Evolutionary conservation across 345 rosid species (phyloP).

Genomic region (Populus pruinosa): DNA sequence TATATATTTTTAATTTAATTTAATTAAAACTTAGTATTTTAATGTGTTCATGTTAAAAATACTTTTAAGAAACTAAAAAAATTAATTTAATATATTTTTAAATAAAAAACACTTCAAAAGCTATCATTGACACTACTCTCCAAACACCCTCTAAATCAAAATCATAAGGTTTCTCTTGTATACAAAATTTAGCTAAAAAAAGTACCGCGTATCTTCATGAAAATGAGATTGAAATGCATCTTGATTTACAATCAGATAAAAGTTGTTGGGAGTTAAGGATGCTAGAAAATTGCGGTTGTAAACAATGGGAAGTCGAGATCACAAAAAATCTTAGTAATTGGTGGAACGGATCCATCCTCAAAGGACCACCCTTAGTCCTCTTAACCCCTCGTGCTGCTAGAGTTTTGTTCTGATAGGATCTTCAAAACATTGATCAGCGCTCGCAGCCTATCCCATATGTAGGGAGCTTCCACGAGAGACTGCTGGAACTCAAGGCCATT

Average conservation of each 20-base stretch:
- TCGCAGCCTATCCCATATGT: conserved; percentile 79
- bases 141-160: neutral
- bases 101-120: too few species aligned
- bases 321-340: neutral
- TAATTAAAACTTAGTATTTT: too few species aligned
- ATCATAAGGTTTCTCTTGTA: neutral
- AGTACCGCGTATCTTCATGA: neutral
- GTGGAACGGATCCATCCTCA: neutral
- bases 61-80: too few species aligned
- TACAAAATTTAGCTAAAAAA: too few species aligned
- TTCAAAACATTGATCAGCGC: conserved; percentile 72
- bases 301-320: neutral
- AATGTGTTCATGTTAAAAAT: too few species aligned
- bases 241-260: neutral
- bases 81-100: too few species aligned
- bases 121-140: too few species aligned
- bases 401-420: conserved; percentile 60
- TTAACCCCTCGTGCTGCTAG: conserved; percentile 35
- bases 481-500: conserved; percentile 83
- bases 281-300: neutral
- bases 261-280: neutral
- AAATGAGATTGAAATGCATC: neutral
- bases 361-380: conserved; percentile 37
- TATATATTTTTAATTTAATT: too few species aligned
- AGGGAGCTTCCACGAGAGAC: conserved; percentile 77